These are phyloP conservation scores for Cutaneotrichosporon cutaneum DNA, from an alignment of 1,284 basidiomycete species.

Conservation along the genomic window DNA sequence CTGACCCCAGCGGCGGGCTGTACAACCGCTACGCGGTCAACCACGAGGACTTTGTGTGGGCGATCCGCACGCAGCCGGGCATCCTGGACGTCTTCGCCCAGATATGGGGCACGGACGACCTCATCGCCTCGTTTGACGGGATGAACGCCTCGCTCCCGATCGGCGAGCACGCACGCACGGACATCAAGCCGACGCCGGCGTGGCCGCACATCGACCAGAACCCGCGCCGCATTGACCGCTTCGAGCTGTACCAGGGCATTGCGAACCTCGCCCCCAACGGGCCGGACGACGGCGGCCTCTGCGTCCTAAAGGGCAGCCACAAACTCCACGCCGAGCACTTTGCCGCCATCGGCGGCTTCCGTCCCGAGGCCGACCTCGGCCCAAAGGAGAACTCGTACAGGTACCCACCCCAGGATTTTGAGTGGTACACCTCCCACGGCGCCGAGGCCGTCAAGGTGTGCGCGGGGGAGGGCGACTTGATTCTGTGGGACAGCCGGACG, in stretches of 20 bases:
- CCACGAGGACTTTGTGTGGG: constrained; percentile 48
- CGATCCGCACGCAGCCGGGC: constrained; percentile 36
- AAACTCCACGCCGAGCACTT: constrained; percentile 27
- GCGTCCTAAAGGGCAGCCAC: constrained; percentile 31
- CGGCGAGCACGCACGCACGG: constrained; percentile 10
- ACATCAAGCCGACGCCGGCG: constrained; percentile 22
- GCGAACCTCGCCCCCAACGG: constrained; percentile 35
- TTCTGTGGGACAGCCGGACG: constrained; percentile 36
- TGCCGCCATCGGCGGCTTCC: constrained; percentile 27
- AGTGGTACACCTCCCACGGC: constrained; percentile 29
- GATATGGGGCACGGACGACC: constrained; percentile 47
- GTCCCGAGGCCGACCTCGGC: constrained; percentile 23
- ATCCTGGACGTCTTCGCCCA: constrained; percentile 41
- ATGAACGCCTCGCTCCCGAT: constrained; percentile 31
- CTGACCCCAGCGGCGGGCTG: constrained; percentile 28
- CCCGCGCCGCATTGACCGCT: constrained; percentile 24
- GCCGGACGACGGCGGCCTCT: constrained; percentile 33
- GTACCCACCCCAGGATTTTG: constrained; percentile 21
- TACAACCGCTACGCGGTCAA: constrained; percentile 38
- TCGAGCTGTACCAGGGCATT: constrained; percentile 34
- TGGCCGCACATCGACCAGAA: constrained; percentile 39
- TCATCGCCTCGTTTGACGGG: constrained; percentile 44
- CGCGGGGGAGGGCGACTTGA: constrained; percentile 27
- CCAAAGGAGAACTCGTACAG: constrained; percentile 28
- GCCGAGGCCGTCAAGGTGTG: constrained; percentile 32